Evolutionary conservation across 805 yeast species (phyloP), one percentile per base, ranked within the genome.

Genomic region (Candida loeiensis): DNA sequence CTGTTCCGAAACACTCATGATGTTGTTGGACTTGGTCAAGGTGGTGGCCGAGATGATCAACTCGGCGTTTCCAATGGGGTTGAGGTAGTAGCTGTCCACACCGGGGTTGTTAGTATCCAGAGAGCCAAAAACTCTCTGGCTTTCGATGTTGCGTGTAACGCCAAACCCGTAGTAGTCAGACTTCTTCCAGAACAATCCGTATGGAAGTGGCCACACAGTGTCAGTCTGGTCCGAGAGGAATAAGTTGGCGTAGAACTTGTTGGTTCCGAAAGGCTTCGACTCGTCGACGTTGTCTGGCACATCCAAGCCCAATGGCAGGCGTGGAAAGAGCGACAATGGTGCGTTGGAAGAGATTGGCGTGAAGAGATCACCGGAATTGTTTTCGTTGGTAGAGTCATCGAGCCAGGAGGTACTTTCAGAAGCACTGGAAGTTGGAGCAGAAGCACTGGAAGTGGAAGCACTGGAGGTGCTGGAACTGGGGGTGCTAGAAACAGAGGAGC

Each of bases 161-260:
- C 80, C 90, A 39, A 81, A 59, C 4, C 89, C 89, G 39, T 66
- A 71, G 51, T 67, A 72, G 38, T 53, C 58, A 26, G 52, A 40
- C 11, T 60, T 61, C 41, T 71, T 69, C 74, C 79, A 77, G 71
- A 76, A 81, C 36, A 80, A 56, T 2, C 76, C 70, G 54, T 82
- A 85, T 15, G 95, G 95, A 50, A 77, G 80, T 7, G 83, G 71
- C 64, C 74, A 84, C 4, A 74, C 74, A 36, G 79, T 73, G 37
- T 69, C 65, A 17, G 68, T 62, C 58, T 80, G 87, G 36, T 59
- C 61, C 16, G 67, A 82, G 16, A 83, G 63, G 47, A 80, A 61
- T 52, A 84, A 54, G 56, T 86, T 85, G 26, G 78, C 75, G 61
- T 76, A 84, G 59, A 85, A 86, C 61, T 84, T 85, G 67, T 86